Conservation (phyloP, 108 stramenopile species). For the Licmophora abbreviata region DNA sequence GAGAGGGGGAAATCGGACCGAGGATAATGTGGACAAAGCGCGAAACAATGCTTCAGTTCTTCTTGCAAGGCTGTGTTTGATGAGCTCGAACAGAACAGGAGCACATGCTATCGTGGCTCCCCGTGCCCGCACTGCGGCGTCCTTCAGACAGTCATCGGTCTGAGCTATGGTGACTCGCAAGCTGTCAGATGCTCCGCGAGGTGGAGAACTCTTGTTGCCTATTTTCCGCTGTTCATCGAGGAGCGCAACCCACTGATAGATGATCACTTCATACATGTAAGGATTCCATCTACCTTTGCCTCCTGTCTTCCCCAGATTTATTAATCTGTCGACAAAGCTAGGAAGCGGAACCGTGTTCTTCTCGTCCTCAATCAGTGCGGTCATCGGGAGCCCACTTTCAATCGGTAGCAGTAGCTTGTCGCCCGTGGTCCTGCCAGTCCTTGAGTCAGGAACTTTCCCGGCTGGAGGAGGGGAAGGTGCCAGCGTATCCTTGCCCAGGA, state of each 20-base stretch:
- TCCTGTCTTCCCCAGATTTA: conserved; percentile 15
- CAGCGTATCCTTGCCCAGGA: conserved; percentile 1
- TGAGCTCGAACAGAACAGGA: conserved; percentile 79
- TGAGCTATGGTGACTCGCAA: neutral
- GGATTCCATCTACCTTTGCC: conserved; percentile 72
- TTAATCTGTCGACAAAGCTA: conserved; percentile 63
- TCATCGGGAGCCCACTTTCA: conserved; percentile 8
- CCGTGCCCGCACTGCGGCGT: conserved; percentile 56
- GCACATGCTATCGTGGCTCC: conserved; percentile 76
- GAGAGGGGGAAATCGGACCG: conserved; percentile 31
- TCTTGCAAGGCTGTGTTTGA: conserved; percentile 76
- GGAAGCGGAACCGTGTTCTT: conserved; percentile 32
- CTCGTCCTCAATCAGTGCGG: conserved; percentile 17
- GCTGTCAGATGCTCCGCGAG: too few relatives aligned
- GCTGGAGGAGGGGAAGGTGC: too few relatives aligned
- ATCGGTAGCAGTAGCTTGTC: neutral
- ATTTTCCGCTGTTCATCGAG: conserved; percentile 57
- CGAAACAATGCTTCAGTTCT: conserved; percentile 49
- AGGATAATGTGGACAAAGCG: neutral
- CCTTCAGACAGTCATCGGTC: conserved; percentile 24
- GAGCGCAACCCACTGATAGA: conserved; percentile 80
- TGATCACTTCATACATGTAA: conserved; percentile 79
- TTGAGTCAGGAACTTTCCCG: too few relatives aligned
- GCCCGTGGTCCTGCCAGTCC: neutral
- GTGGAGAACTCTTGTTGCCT: conserved; percentile 7